These are phyloP conservation scores for Hypocreales sp. DNA, from an alignment of 2,329 filamentous ascomycete genomes.

Conservation along the genomic window DNA sequence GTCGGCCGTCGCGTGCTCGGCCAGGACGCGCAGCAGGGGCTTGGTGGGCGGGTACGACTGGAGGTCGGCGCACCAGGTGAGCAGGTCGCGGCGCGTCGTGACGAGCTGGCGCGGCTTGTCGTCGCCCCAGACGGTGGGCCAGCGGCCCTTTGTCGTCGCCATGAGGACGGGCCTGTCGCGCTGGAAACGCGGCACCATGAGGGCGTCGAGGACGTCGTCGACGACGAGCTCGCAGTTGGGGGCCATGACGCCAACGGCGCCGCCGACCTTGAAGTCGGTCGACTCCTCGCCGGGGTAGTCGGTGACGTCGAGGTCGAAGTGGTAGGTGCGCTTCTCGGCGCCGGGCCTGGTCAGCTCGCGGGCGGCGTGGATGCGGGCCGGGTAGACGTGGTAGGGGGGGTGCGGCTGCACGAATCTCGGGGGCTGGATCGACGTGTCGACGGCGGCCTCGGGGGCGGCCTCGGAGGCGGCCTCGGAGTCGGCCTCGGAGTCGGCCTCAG, in stretches of 20 bases:
- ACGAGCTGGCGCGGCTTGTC: conserved; percentile 73
- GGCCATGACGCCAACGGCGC: conserved; percentile 84
- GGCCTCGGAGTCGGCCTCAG: no score
- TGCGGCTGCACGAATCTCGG: conserved; percentile 88
- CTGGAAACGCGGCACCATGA: conserved; percentile 66
- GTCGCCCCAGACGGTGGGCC: conserved; percentile 97
- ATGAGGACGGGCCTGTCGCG: conserved; percentile 73
- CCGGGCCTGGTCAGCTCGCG: conserved; percentile 77
- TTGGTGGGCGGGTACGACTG: conserved; percentile 89
- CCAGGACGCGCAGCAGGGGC: conserved; percentile 67
- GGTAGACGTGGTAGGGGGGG: conserved; percentile 81
- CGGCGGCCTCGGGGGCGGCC: no score
- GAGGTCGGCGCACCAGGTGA: conserved; percentile 91
- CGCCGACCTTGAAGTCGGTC: conserved; percentile 90
- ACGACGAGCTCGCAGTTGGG: conserved; percentile 68
- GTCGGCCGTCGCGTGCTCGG: conserved; percentile 64
- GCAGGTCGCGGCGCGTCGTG: conserved; percentile 78
- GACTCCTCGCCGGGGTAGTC: conserved; percentile 77
- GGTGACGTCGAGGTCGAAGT: conserved; percentile 93
- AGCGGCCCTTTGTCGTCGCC: conserved; percentile 66
- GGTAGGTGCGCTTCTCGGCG: conserved; percentile 92
- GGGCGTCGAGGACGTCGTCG: conserved; percentile 67
- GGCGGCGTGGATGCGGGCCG: conserved; percentile 71
- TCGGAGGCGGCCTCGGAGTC: no score
- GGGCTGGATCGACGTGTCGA: conserved; percentile 53